Evolutionary conservation across 1,284 basidiomycete genomes (phyloP), one percentile per base, ranked within the genome.

Genomic region (Tilletia walkeri): DNA sequence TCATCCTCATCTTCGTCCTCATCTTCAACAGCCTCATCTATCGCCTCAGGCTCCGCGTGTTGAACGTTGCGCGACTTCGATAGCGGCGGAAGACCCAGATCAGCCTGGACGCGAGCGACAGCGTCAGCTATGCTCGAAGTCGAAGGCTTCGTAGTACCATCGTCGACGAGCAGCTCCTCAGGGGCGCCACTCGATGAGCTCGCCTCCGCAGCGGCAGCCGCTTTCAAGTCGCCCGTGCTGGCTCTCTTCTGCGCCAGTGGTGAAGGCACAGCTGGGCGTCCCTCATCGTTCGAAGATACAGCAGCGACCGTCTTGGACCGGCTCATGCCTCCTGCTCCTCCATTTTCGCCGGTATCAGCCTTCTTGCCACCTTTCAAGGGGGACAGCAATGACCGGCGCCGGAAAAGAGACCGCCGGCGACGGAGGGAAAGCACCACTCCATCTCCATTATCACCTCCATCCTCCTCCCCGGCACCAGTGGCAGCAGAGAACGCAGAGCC

Each of bases 221-320:
- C 41, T 14, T 45, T 45, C 41, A 45, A 45, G 14, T 45, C 41
- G 41, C 41, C 41, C 41, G 41, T 45, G 14, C 41, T 56, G 14
- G 54, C 54, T 12, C 34, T 34, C 10, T 56, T 20, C 12, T 20
- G 10, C 20, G 54, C 24, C 54, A 34, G 34, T 5, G 24, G 10
- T 30, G 54, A 56, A 0, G 54, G 2, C 1, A 24, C n/a, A n/a
- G 50, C n/a, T n/a, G 50, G 50, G 10, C n/a, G n/a, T 14, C n/a
- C n/a, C 7, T 24, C 50, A 18, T 7, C 50, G 18, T 53, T 24
- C 50, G 30, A 18, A 7, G 30, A 4, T 24, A 24, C 54, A 56
- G 54, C 54, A 24, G 24, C 54, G 20, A 56, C 24, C 54, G 54
- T 56, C 54, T 56, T 56, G 3, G 54, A 56, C n/a, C 54, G 54